phyloP scores from a whole-genome alignment of 768 basidiomycete species.

The Amanita subjunquillea region DNA sequence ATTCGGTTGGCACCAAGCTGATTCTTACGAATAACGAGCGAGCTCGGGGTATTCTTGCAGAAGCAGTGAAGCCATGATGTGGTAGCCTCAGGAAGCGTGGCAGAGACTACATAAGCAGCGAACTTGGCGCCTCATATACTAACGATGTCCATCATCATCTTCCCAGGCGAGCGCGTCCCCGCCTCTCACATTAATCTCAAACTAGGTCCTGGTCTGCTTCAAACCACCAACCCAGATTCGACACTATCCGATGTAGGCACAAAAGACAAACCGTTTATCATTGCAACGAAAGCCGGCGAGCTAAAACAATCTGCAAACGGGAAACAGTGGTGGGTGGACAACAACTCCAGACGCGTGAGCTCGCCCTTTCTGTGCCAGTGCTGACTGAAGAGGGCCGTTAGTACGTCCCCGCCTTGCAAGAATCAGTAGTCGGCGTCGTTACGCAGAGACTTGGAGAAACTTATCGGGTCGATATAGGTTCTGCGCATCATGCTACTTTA shows the following conservation, averaged over 20 bases:
- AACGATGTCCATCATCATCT: slow-evolving; percentile 40
- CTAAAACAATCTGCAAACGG: slow-evolving; percentile 62
- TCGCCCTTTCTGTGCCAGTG: background rate
- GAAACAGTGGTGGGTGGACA: slow-evolving; percentile 85
- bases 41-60: slow-evolving; percentile 65
- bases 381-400: slow-evolving; percentile 18
- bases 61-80: slow-evolving; percentile 32
- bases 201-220: slow-evolving; percentile 75
- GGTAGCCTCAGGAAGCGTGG: background rate
- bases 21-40: slow-evolving; percentile 55
- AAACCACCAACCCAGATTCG: slow-evolving; percentile 23
- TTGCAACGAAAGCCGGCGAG: slow-evolving; percentile 60
- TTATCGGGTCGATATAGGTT: slow-evolving; percentile 90
- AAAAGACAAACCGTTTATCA: slow-evolving; percentile 15
- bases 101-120: slow-evolving; percentile 8
- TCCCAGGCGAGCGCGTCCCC: slow-evolving; percentile 75
- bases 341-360: slow-evolving; percentile 76
- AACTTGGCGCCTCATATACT: background rate
- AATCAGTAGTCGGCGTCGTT: slow-evolving; percentile 81
- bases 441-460: slow-evolving; percentile 77
- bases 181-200: slow-evolving; percentile 74
- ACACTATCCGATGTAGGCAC: slow-evolving; percentile 1
- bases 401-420: slow-evolving; percentile 89
- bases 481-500: slow-evolving; percentile 74
- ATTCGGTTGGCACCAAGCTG: background rate